phyloP scores from a whole-genome alignment of 225 moss, liverwort and hornwort genomes.

The Marchantia paleacea region DNA sequence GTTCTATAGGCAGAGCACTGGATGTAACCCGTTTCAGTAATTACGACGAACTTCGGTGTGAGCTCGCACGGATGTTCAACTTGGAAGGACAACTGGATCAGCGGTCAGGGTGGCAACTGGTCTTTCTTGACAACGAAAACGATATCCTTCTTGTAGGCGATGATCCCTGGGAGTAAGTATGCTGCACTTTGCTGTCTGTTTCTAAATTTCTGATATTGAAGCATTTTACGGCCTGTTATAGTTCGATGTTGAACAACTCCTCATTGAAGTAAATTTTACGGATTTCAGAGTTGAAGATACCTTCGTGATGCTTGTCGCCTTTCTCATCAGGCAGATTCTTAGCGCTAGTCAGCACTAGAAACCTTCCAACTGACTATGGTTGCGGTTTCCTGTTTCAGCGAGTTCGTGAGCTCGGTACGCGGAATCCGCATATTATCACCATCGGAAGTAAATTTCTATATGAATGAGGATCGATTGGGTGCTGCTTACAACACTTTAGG shows the following conservation, averaged over 20 bases:
- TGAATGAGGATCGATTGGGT: slow-evolving; percentile 51
- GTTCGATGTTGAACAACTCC: neutral
- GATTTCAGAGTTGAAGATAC: neutral
- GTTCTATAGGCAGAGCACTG: slow-evolving; percentile 80
- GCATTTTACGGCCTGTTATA: neutral
- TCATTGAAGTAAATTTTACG: too few species aligned
- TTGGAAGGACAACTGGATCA: slow-evolving; percentile 82
- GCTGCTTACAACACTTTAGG: slow-evolving; percentile 23
- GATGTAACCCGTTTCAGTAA: slow-evolving; percentile 81
- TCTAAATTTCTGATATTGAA: neutral
- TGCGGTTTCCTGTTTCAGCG: slow-evolving; percentile 38
- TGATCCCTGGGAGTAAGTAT: slow-evolving; percentile 76
- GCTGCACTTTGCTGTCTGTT: neutral
- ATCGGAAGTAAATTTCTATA: slow-evolving; percentile 74
- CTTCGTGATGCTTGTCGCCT: neutral
- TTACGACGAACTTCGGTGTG: slow-evolving; percentile 68
- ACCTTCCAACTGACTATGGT: neutral
- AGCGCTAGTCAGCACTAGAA: neutral
- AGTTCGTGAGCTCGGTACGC: slow-evolving; percentile 74
- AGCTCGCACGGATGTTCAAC: slow-evolving; percentile 82
- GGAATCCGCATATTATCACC: slow-evolving; percentile 83
- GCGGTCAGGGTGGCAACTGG: slow-evolving; percentile 76
- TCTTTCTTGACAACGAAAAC: slow-evolving; percentile 85
- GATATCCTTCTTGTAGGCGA: slow-evolving; percentile 86
- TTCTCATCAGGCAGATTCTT: neutral